phyloP scores from a whole-genome alignment of 768 basidiomycete genomes.

The Suillus subaureus region DNA sequence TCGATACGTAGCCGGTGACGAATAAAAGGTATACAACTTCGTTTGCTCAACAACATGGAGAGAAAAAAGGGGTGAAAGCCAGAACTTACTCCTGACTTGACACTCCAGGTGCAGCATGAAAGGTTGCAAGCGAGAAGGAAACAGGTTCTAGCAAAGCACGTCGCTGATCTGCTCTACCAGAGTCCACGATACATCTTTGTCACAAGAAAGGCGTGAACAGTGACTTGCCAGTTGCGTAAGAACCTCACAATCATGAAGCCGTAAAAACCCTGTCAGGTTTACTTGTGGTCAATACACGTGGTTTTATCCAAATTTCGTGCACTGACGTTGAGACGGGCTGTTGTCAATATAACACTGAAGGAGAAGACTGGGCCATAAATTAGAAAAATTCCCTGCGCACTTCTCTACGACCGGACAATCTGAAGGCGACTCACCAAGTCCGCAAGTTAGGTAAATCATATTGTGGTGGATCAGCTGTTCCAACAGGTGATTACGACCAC shows the following conservation, averaged over 20 bases:
- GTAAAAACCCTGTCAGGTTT: background rate
- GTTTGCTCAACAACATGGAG: background rate
- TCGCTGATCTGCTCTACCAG: background rate
- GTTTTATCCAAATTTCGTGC: background rate
- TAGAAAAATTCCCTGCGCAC: background rate
- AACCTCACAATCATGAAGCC: conserved; percentile 7
- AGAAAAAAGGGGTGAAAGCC: background rate
- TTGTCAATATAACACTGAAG: background rate
- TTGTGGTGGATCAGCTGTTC: conserved; percentile 1
- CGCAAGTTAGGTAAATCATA: conserved; percentile 2
- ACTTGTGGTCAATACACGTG: background rate
- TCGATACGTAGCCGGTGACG: background rate
- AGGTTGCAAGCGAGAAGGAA: conserved; percentile 1
- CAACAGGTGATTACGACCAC: background rate
- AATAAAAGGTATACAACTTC: background rate
- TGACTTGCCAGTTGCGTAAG: conserved; percentile 5
- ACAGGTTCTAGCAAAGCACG: background rate
- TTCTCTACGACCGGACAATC: too few species aligned
- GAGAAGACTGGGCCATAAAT: background rate
- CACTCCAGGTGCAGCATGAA: background rate
- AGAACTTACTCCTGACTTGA: background rate
- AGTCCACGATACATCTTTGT: conserved; percentile 6
- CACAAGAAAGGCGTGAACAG: conserved; percentile 6
- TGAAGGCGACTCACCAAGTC: background rate
- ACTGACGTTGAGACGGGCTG: background rate